Evolutionary conservation across 345 rosid species (phyloP).

Genomic region (Aethionema arabicum): DNA sequence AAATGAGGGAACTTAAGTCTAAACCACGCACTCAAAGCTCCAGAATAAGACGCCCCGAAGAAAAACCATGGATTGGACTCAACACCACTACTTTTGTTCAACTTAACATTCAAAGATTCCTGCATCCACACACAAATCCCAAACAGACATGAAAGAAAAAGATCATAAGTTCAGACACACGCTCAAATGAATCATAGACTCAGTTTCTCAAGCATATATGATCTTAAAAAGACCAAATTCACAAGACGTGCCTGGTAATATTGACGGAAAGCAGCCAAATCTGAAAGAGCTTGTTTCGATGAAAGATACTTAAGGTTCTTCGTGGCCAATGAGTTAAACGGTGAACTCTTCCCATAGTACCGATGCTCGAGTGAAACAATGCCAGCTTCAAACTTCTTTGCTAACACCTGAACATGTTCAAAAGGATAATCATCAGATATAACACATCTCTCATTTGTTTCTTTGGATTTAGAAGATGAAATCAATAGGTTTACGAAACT

Average conservation of each 20-base stretch:
- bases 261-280: slow-evolving; percentile 84
- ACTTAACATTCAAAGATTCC: slow-evolving; percentile 66
- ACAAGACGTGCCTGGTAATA: slow-evolving; percentile 62
- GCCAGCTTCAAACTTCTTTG: slow-evolving; percentile 97
- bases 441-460: neutral
- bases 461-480: neutral
- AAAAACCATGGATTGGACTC: slow-evolving; percentile 92
- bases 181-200: neutral
- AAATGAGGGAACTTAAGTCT: slow-evolving; percentile 93
- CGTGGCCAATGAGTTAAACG: slow-evolving; percentile 62
- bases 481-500: neutral
- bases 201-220: neutral
- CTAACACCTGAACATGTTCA: slow-evolving; percentile 59
- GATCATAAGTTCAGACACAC: neutral
- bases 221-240: neutral
- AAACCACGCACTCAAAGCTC: slow-evolving; percentile 98
- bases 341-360: slow-evolving; percentile 88
- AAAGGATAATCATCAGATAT: neutral
- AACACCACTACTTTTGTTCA: slow-evolving; percentile 42
- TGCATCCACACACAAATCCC: slow-evolving; percentile 31
- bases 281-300: slow-evolving; percentile 82
- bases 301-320: slow-evolving; percentile 85
- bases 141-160: neutral
- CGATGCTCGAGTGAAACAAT: slow-evolving; percentile 95
- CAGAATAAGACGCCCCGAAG: slow-evolving; percentile 81